Base-by-base conservation (phyloP, 768 basidiomycete genomes). In the Lentinula guzmanii region DNA sequence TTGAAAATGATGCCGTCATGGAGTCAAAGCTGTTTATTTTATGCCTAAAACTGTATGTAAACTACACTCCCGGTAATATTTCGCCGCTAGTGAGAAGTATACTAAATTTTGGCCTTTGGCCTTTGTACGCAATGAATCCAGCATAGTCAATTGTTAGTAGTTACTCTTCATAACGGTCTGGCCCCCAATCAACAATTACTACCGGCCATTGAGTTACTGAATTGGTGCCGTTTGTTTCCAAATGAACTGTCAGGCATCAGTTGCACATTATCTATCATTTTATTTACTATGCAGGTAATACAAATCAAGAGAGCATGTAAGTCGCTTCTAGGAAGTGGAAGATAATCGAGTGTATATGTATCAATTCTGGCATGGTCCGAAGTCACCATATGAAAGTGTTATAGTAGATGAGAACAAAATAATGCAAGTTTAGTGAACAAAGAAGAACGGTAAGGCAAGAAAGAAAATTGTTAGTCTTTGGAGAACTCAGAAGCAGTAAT, bases 241-340 rank as follows among this genome's bases (percentile, higher is more conserved):
- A 28, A 28, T 28, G 3, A 28, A 28, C 28, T 28, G 28, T 28
- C 28, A 28, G 28, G 28, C 3, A 3, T 4, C 1, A 28, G 28
- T 28, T 28, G 28, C 28, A 28, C 3, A 28, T 28, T 28, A 28
- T 28, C 28, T 28, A 28, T 28, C 28, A 28, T 28, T 28, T 28
- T 28, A 28, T 28, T 28, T 28, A 28, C 28, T 28, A 28, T 28
- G 28, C 28, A 28, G 28, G 28, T 28, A 28, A 28, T 28, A 28
- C 28, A 28, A 28, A 87, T 4, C 84, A 87, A 64, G 84, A 84
- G 54, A 77, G 90, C 41, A 87, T 88, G n/a, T 71, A 79, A 53
- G 81, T 87, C 16, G 80, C 90, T 50, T 85, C 83, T 46, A 83
- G 86, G 13, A 82, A 24, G 46, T 48, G 18, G 11, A 46, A n/a